Evolutionary conservation across 805 yeast genomes (phyloP).

Genomic region (Kregervanrija fluxuum): DNA sequence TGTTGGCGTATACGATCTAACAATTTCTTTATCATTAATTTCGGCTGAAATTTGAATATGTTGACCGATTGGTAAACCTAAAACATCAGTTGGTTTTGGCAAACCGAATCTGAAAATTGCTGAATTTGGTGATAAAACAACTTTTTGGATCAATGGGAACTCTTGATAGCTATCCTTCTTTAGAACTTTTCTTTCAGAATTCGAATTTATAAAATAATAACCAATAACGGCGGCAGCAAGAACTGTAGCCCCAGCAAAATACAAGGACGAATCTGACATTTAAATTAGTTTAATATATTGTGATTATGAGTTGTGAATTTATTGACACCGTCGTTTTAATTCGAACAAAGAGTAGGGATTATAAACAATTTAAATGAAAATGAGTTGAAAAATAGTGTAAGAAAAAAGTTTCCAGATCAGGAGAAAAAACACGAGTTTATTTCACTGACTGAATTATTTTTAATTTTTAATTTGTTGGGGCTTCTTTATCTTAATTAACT

Average conservation of each 20-base stretch:
- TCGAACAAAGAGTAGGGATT: neutral
- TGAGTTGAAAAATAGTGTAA: neutral
- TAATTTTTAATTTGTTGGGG: too few relatives aligned
- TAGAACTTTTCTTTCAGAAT: conserved; percentile 42
- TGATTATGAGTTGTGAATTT: too few relatives aligned
- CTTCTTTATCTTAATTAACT: too few relatives aligned
- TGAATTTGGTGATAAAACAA: conserved; percentile 70
- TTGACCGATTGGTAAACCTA: conserved; percentile 93
- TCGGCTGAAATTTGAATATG: conserved; percentile 76
- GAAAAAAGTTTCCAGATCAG: conserved; percentile 6
- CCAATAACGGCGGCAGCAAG: conserved; percentile 16
- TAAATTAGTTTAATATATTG: too few relatives aligned
- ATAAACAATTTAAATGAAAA: neutral
- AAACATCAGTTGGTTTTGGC: conserved; percentile 62
- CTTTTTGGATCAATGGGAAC: conserved; percentile 75
- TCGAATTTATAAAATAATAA: conserved; percentile 5
- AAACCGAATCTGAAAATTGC: conserved; percentile 78
- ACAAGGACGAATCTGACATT: too few relatives aligned
- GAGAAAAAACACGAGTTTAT: conserved; percentile 6
- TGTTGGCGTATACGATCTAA: conserved; percentile 87
- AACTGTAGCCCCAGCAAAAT: conserved; percentile 11
- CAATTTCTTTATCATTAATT: conserved; percentile 71
- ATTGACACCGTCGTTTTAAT: too few relatives aligned
- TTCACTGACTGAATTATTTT: too few relatives aligned
- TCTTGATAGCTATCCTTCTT: conserved; percentile 61